Evolutionary conservation across 2,329 filamentous ascomycete species (phyloP), one percentile per base, ranked within the genome.

Genomic region (Colletotrichum costaricense): DNA sequence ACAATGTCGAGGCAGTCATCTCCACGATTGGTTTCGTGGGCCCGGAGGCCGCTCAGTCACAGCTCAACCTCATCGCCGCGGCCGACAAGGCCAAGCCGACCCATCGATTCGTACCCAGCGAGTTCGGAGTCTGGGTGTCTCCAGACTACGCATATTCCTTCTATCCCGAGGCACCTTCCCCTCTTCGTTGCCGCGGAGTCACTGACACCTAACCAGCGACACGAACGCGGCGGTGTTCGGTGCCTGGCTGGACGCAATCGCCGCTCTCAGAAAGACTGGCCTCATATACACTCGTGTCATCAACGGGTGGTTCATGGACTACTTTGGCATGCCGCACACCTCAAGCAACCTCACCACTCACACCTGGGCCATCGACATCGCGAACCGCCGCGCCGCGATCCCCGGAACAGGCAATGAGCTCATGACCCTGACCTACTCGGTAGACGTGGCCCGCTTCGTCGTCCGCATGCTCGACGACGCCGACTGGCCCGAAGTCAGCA

Each of bases 401-500:
- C 87, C 88, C 0, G 87, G 86, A 0, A 79, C 83, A 26, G 88
- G 88, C 0, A 80, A 86, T 22, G 81, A 79, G 14, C 76, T 77
- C 4, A 80, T 87, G n/a, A 78, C 81, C 6, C 84, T 88, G 77
- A 89, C 87, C 0, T 85, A 88, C 74, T 86, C 83, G 1, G 78
- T 79, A 3, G 88, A 90, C 76, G 78, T 90, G 42, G 87, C 83
- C 2, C 81, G 77, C 33, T 88, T 86, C 67, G 80, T 88, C 11
- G 82, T 81, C 11, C 81, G 80, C 3, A 68, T 81, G 3, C 75
- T 89, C 9, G 81, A 82, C 19, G 73, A 84, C 22, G 75, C 81
- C 2, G 80, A 80, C 19, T 89, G 88, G 87, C 82, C 85, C 1
- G 79, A 81, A 35, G 75, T 79, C 11, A 77, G 81, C 7, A 77